phyloP scores from a whole-genome alignment of 345 rosid species.

The Erysimum cheiranthoides region DNA sequence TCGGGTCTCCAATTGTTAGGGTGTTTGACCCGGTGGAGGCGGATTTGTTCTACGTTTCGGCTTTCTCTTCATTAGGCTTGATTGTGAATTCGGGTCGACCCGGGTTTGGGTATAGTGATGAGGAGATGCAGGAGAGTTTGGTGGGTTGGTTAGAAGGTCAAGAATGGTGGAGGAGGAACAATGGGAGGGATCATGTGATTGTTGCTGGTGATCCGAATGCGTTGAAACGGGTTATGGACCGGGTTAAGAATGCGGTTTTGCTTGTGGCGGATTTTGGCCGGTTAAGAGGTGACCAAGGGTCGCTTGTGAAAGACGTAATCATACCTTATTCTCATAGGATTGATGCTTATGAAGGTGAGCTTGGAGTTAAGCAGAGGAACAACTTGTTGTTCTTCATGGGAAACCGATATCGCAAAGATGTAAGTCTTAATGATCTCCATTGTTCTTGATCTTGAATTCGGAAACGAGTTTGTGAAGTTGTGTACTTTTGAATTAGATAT shows the following conservation, averaged over 20 bases:
- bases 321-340: constrained; percentile 82
- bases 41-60: constrained; percentile 78
- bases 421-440: constrained; percentile 32
- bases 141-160: constrained; percentile 78
- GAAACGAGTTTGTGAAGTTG: neutral
- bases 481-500: constrained; percentile 3
- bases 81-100: constrained; percentile 57
- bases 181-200: constrained; percentile 78
- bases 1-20: constrained; percentile 61
- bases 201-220: constrained; percentile 90
- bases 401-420: constrained; percentile 83
- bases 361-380: constrained; percentile 60
- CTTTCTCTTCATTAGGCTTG: constrained; percentile 76
- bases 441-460: constrained; percentile 10
- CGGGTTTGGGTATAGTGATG: constrained; percentile 62
- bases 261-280: constrained; percentile 78
- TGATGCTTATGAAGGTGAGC: constrained; percentile 64
- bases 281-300: constrained; percentile 78
- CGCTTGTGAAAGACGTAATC: constrained; percentile 84
- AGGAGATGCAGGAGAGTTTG: constrained; percentile 73
- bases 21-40: constrained; percentile 76
- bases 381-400: constrained; percentile 88
- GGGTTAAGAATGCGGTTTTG: constrained; percentile 65
- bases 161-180: constrained; percentile 79
- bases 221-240: constrained; percentile 61